Evolutionary conservation across 352 stramenopile species (phyloP).

Genomic region (Pythium insidiosum): DNA sequence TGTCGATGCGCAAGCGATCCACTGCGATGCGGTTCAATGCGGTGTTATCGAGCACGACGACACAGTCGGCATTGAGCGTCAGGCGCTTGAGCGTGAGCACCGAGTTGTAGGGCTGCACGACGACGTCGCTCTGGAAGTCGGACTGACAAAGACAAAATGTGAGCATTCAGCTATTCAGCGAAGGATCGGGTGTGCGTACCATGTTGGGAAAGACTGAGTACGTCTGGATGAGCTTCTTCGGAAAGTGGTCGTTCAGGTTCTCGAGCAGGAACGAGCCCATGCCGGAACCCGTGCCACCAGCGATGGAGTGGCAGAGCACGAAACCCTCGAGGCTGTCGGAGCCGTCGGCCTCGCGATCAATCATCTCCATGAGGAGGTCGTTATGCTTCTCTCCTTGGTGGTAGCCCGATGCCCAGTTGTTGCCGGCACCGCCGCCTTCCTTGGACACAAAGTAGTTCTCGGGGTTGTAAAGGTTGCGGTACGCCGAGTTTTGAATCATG

Average conservation of each 20-base stretch:
- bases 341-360: slow-evolving; percentile 96
- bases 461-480: slow-evolving; percentile 97
- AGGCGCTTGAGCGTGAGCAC: slow-evolving; percentile 98
- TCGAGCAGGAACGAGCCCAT: slow-evolving; percentile 99
- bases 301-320: slow-evolving; percentile 98
- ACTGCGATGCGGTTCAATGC: slow-evolving; percentile 96
- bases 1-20: slow-evolving; percentile 93
- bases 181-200: slow-evolving; percentile 22
- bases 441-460: slow-evolving; percentile 97
- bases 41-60: slow-evolving; percentile 99
- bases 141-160: slow-evolving; percentile 13
- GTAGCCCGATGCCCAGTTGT: slow-evolving; percentile 92
- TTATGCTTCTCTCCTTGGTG: slow-evolving; percentile 91
- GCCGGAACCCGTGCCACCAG: slow-evolving; percentile 96
- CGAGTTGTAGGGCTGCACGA: slow-evolving; percentile 99
- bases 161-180: background rate
- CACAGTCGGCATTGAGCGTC: slow-evolving; percentile 97
- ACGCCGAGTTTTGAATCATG: slow-evolving; percentile 87
- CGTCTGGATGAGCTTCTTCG: slow-evolving; percentile 99
- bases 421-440: slow-evolving; percentile 87
- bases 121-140: slow-evolving; percentile 93
- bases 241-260: slow-evolving; percentile 99
- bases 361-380: slow-evolving; percentile 99
- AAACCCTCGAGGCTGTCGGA: slow-evolving; percentile 96
- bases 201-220: slow-evolving; percentile 99